Conservation (phyloP, 305 asterid genomes). For the Ajuga reptans region DNA sequence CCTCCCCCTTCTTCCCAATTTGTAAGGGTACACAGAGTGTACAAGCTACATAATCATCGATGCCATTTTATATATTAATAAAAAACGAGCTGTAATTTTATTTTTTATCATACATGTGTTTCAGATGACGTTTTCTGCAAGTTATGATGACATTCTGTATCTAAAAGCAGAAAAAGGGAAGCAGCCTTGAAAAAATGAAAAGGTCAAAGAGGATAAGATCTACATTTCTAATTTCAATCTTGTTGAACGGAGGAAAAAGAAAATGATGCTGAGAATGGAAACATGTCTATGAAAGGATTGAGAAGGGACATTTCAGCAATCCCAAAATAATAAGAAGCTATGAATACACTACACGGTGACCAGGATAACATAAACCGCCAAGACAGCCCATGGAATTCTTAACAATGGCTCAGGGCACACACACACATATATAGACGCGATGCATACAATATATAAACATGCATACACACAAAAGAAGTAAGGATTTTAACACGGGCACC, state of each 20-base stretch:
- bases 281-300: background rate
- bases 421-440: too few species aligned
- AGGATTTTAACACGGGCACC: too few species aligned
- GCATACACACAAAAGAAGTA: too few species aligned
- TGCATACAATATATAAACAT: too few species aligned
- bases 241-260: background rate
- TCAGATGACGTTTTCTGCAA: conserved; percentile 1
- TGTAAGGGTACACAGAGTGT: background rate
- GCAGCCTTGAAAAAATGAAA: background rate
- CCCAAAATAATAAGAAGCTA: background rate
- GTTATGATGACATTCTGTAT: background rate
- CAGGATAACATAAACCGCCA: too few species aligned
- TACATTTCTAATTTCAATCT: background rate
- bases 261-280: background rate
- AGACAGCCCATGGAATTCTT: background rate
- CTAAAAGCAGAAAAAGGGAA: background rate
- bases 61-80: background rate
- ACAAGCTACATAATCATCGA: background rate
- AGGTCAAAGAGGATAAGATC: background rate
- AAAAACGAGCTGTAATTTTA: background rate
- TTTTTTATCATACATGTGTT: background rate
- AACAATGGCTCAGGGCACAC: background rate
- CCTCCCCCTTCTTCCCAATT: background rate
- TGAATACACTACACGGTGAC: background rate
- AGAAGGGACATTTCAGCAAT: background rate